Percentiles rank a stretch among this genome's conserved stretches.
phyloP scores from a whole-genome alignment of 2,329 filamentous ascomycete genomes.

The Talaromyces sp. region DNA sequence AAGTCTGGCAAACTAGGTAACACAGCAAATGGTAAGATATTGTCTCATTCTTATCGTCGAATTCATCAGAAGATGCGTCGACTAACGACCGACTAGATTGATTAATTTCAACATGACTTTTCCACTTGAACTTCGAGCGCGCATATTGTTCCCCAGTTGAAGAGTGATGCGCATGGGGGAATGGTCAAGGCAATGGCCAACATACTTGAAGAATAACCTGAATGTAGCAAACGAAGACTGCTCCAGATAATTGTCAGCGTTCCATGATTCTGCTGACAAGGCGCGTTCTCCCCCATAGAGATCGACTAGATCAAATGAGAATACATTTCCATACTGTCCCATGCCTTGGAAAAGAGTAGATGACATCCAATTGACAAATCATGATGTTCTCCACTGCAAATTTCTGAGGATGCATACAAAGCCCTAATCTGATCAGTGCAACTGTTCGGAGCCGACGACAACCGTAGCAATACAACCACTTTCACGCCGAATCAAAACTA shows the following conservation, averaged over 20 bases:
- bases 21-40: too few relatives aligned
- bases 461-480: not conserved
- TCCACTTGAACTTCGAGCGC: not conserved
- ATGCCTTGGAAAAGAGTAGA: not conserved
- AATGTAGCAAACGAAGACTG: not conserved
- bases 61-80: not conserved
- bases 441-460: not conserved
- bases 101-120: not conserved
- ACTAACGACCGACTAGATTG: not conserved
- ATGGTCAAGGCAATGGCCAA: not conserved
- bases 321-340: not conserved
- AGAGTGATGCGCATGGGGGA: not conserved
- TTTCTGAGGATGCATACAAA: not conserved
- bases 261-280: not conserved
- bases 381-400: too few relatives aligned
- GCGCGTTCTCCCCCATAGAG: not conserved
- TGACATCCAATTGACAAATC: not conserved
- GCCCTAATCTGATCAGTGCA: not conserved
- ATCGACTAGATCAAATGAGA: not conserved
- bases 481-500: not conserved
- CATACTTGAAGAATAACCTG: not conserved
- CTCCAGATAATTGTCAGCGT: not conserved
- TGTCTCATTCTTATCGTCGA: not conserved
- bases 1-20: too few relatives aligned
- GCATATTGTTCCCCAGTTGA: not conserved